A percentile compares a stretch with the other conserved stretches of the same genome.
Conservation (phyloP, 2,329 filamentous ascomycete genomes). For the Venturia carpophila region DNA sequence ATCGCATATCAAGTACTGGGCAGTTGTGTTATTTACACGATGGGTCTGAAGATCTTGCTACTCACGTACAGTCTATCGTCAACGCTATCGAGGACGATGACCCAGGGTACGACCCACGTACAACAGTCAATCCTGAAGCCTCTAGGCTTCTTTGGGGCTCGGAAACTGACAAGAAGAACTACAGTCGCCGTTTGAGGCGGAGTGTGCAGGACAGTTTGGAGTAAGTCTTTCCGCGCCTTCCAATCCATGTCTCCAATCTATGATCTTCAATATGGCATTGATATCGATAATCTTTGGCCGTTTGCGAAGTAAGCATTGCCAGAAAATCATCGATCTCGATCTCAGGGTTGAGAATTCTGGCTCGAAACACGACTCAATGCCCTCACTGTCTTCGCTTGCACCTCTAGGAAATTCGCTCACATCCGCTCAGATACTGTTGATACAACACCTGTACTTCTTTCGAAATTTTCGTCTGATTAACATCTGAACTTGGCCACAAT, state of each 20-base stretch:
- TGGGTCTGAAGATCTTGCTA: conserved; percentile 43
- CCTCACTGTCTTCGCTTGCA: neutral
- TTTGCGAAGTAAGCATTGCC: neutral
- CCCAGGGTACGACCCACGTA: conserved; percentile 83
- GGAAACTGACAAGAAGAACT: conserved; percentile 69
- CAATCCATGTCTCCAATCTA: neutral
- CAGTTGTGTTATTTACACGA: conserved; percentile 71
- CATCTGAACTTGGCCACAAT: neutral
- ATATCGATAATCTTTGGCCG: neutral
- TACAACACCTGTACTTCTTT: neutral
- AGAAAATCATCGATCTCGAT: neutral
- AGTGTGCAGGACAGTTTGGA: conserved; percentile 56
- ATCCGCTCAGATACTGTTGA: conserved; percentile 9
- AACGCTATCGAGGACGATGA: conserved; percentile 76
- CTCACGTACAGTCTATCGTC: conserved; percentile 79
- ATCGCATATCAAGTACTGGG: conserved; percentile 72
- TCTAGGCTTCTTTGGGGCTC: conserved; percentile 81
- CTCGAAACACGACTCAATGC: neutral
- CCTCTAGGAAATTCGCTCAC: neutral
- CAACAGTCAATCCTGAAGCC: conserved; percentile 78
- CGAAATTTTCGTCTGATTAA: neutral
- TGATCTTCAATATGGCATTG: neutral
- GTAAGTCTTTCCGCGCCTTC: conserved; percentile 25
- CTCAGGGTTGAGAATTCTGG: too few species aligned
- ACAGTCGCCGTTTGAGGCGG: conserved; percentile 71